Conservation (phyloP, 2,329 filamentous ascomycete species). For the Botrytis paeoniae region DNA sequence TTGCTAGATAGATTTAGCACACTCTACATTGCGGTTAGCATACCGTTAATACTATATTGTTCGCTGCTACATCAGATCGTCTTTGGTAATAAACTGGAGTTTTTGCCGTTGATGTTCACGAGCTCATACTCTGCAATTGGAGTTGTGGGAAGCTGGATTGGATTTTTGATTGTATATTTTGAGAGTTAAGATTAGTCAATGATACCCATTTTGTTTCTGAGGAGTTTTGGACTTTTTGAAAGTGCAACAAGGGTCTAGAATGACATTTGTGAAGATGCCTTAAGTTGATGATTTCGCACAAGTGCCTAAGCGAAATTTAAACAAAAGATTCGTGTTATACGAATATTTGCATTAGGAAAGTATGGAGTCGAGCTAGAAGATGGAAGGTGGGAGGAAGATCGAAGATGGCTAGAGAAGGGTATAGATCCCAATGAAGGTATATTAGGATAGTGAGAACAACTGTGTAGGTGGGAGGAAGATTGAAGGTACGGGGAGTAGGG, state of each 20-base stretch:
- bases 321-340: not conserved
- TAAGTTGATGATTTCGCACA: not conserved
- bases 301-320: not conserved
- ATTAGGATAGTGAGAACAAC: not conserved
- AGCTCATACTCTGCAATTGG: slow-evolving; percentile 92
- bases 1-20: slow-evolving; percentile 87
- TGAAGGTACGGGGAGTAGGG: not conserved
- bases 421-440: not conserved
- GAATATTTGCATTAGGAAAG: not conserved
- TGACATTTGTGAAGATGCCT: not conserved
- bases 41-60: slow-evolving; percentile 86
- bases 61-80: slow-evolving; percentile 79
- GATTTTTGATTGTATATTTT: slow-evolving; percentile 92
- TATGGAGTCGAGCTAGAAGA: not conserved
- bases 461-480: not conserved
- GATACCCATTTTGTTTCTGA: slow-evolving; percentile 23
- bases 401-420: not conserved
- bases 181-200: slow-evolving; percentile 37
- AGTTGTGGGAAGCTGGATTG: slow-evolving; percentile 93
- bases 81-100: slow-evolving; percentile 81
- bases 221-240: not conserved
- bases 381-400: not conserved
- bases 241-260: too few relatives aligned
- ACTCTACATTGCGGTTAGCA: slow-evolving; percentile 83
- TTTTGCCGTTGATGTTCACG: slow-evolving; percentile 93